phyloP scores from a whole-genome alignment of 306 rosid species.

The Glycyrrhiza uralensis region DNA sequence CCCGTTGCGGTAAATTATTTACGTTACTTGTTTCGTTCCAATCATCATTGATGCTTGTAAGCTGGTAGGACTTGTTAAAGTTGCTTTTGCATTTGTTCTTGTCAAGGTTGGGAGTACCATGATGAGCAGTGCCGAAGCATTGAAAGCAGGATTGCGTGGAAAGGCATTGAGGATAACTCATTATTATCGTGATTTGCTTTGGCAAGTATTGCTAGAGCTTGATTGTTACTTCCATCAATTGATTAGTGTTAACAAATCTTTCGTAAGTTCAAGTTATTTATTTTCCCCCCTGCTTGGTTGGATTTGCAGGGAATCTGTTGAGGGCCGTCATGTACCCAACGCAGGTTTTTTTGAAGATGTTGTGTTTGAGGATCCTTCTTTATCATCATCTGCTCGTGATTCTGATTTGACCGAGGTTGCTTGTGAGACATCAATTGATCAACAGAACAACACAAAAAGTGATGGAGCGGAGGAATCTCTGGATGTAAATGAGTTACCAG shows the following conservation, averaged over 20 bases:
- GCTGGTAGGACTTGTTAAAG: background rate
- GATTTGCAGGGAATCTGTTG: slow-evolving; percentile 72
- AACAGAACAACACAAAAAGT: slow-evolving; percentile 25
- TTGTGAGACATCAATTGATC: slow-evolving; percentile 39
- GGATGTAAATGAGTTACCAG: slow-evolving; percentile 33
- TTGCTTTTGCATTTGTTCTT: slow-evolving; percentile 8
- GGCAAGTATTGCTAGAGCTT: slow-evolving; percentile 54
- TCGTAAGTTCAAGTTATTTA: background rate
- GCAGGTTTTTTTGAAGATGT: slow-evolving; percentile 82
- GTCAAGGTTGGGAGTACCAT: slow-evolving; percentile 87
- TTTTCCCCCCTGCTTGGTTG: slow-evolving; percentile 12
- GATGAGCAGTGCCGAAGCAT: slow-evolving; percentile 79
- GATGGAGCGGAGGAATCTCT: slow-evolving; percentile 34
- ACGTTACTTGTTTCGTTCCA: background rate
- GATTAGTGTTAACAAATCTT: background rate
- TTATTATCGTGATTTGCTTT: slow-evolving; percentile 76
- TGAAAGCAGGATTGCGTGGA: slow-evolving; percentile 83
- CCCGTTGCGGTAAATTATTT: slow-evolving; percentile 71
- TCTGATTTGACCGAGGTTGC: slow-evolving; percentile 37
- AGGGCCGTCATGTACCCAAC: slow-evolving; percentile 77
- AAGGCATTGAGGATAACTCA: slow-evolving; percentile 86
- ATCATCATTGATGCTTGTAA: background rate
- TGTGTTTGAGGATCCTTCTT: slow-evolving; percentile 79
- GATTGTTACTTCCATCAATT: slow-evolving; percentile 9
- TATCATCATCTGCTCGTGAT: slow-evolving; percentile 36